A percentile compares a stretch with the other conserved stretches of the same genome.
Evolutionary conservation across 2,329 filamentous ascomycete species (phyloP).

Genomic region (Plenodomus tracheiphilus): DNA sequence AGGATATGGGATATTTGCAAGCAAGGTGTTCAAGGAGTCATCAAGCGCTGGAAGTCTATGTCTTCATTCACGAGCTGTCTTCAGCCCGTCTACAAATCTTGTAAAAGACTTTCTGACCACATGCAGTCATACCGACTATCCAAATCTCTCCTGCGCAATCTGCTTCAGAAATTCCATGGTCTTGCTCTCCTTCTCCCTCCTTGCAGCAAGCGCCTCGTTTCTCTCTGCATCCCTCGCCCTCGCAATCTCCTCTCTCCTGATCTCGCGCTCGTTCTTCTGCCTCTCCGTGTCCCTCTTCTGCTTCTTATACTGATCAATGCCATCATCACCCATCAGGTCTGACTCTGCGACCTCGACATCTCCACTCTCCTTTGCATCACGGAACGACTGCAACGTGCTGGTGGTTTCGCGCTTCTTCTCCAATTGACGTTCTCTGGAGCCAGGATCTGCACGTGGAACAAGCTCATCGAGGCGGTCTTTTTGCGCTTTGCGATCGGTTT

Average conservation of each 20-base stretch:
- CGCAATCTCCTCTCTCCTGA: constrained; percentile 78
- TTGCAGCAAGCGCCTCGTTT: constrained; percentile 72
- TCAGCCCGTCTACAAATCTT: neutral
- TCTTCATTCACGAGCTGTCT: neutral
- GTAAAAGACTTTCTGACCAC: neutral
- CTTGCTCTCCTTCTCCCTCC: constrained; percentile 76
- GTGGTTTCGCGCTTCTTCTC: constrained; percentile 81
- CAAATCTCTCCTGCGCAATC: constrained; percentile 74
- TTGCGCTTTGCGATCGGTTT: constrained; percentile 66
- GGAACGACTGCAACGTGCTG: constrained; percentile 73
- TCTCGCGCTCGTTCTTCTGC: constrained; percentile 82
- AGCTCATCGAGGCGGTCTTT: constrained; percentile 79
- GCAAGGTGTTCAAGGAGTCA: neutral
- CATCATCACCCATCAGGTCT: constrained; percentile 76
- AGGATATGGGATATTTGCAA: neutral
- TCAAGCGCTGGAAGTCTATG: neutral
- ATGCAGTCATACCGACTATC: constrained; percentile 14
- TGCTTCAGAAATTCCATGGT: constrained; percentile 81
- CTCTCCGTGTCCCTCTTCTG: constrained; percentile 66
- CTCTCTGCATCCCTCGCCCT: constrained; percentile 76
- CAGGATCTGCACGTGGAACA: constrained; percentile 78
- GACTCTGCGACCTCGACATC: constrained; percentile 68
- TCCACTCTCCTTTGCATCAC: constrained; percentile 66
- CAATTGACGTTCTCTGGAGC: constrained; percentile 78
- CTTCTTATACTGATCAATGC: constrained; percentile 67